Evolutionary conservation across 2,329 filamentous ascomycete species (phyloP).

Genomic region (Aspergillus tubingensis): DNA sequence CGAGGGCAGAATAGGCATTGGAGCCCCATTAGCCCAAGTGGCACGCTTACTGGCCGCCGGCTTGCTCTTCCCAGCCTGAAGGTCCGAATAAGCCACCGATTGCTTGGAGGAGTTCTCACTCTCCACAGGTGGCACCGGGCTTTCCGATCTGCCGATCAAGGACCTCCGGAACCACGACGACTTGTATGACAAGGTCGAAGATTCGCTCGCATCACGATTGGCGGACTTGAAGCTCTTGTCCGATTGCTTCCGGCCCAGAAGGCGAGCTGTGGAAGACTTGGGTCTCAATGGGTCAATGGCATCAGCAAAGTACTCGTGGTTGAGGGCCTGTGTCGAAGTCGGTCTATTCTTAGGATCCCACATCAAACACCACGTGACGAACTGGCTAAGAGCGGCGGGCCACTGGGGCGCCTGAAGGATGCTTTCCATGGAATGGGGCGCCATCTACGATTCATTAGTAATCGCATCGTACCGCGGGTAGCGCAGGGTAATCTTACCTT

Average conservation of each 20-base stretch:
- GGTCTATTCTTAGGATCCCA: conserved; percentile 94
- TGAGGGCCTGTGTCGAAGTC: conserved; percentile 89
- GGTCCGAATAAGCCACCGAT: conserved; percentile 47
- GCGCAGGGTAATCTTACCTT: conserved; percentile 53
- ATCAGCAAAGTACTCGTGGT: conserved; percentile 92
- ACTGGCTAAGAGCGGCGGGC: conserved; percentile 83
- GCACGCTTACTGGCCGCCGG: conserved; percentile 74
- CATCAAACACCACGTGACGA: conserved; percentile 98
- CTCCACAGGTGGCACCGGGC: conserved; percentile 60
- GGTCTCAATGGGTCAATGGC: conserved; percentile 88
- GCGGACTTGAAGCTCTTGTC: conserved; percentile 67
- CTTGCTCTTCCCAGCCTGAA: conserved; percentile 54
- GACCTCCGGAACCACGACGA: conserved; percentile 97
- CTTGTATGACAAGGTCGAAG: conserved; percentile 69
- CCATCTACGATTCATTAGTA: conserved; percentile 65
- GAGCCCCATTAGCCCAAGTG: conserved; percentile 86
- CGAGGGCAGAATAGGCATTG: conserved; percentile 93
- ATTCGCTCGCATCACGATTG: conserved; percentile 63
- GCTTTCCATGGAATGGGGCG: conserved; percentile 92
- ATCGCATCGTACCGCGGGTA: background rate
- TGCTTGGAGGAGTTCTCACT: conserved; percentile 42
- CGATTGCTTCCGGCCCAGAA: conserved; percentile 87
- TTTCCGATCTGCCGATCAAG: conserved; percentile 77
- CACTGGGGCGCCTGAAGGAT: conserved; percentile 89
- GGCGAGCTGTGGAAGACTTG: conserved; percentile 82